Percentiles rank a stretch among this genome's conserved stretches.
Evolutionary conservation across 2,329 filamentous ascomycete species (phyloP).

Genomic region (Colletotrichum tropicale): DNA sequence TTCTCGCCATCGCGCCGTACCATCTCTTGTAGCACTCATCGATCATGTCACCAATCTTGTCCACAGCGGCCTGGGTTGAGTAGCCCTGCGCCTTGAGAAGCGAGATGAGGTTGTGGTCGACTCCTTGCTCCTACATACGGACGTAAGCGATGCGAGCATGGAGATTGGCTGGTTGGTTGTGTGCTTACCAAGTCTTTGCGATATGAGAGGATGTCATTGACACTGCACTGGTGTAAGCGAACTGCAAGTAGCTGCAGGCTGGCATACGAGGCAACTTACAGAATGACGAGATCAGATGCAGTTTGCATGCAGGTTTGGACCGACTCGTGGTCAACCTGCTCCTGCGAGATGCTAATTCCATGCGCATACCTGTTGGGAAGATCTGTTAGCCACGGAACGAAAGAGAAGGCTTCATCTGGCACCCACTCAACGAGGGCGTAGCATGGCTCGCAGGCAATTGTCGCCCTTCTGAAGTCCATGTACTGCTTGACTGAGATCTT

Average conservation of each 20-base stretch:
- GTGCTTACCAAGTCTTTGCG: neutral
- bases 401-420: neutral
- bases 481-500: neutral
- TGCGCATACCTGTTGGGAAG: neutral
- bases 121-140: neutral
- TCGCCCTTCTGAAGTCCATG: neutral
- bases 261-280: neutral
- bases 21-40: neutral
- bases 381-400: neutral
- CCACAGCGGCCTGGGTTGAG: neutral
- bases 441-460: neutral
- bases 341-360: neutral
- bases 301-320: neutral
- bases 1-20: neutral
- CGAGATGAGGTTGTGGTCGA: neutral
- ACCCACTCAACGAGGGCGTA: neutral
- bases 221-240: neutral
- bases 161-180: neutral
- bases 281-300: neutral
- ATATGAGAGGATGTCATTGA: neutral
- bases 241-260: neutral
- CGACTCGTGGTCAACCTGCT: neutral
- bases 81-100: neutral
- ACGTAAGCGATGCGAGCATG: neutral
- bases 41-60: neutral